These are phyloP conservation scores for Colletotrichum tanaceti DNA, from an alignment of 2,329 filamentous ascomycete genomes.

Conservation along the genomic window DNA sequence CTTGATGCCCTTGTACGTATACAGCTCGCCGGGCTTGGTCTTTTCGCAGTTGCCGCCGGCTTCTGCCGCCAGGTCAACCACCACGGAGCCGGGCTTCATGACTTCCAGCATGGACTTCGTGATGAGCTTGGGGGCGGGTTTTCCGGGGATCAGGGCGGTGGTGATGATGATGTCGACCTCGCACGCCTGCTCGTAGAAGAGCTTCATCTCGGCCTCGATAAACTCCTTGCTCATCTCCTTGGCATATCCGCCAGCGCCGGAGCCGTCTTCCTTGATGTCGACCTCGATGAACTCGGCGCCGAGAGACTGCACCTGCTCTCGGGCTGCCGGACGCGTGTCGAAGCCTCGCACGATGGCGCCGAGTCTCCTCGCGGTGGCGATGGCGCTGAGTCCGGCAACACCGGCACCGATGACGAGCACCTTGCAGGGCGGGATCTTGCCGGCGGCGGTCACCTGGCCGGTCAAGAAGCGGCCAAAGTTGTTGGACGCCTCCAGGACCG, in stretches of 20 bases:
- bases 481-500: slow-evolving; percentile 89
- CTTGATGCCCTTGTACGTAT: slow-evolving; percentile 80
- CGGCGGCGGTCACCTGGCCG: slow-evolving; percentile 89
- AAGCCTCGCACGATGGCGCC: slow-evolving; percentile 92
- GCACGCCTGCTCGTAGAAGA: slow-evolving; percentile 86
- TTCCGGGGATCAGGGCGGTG: slow-evolving; percentile 89
- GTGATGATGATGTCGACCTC: slow-evolving; percentile 95
- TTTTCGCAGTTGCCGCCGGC: slow-evolving; percentile 89
- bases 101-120: slow-evolving; percentile 81
- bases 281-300: slow-evolving; percentile 93
- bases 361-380: slow-evolving; percentile 85
- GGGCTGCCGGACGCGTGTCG: slow-evolving; percentile 87
- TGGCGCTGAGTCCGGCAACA: slow-evolving; percentile 88
- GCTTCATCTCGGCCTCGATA: slow-evolving; percentile 91
- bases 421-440: slow-evolving; percentile 90
- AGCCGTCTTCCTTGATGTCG: slow-evolving; percentile 84
- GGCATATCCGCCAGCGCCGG: slow-evolving; percentile 86
- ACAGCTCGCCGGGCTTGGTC: slow-evolving; percentile 78
- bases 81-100: slow-evolving; percentile 90
- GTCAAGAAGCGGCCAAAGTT: slow-evolving; percentile 89
- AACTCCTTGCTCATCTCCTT: slow-evolving; percentile 97
- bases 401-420: slow-evolving; percentile 91
- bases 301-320: slow-evolving; percentile 90
- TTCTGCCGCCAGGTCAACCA: slow-evolving; percentile 90
- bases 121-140: slow-evolving; percentile 84